Percentiles rank a stretch among this genome's conserved stretches.
These are phyloP conservation scores for Lipomyces kockii DNA, from an alignment of 805 yeast genomes.

Conservation along the genomic window DNA sequence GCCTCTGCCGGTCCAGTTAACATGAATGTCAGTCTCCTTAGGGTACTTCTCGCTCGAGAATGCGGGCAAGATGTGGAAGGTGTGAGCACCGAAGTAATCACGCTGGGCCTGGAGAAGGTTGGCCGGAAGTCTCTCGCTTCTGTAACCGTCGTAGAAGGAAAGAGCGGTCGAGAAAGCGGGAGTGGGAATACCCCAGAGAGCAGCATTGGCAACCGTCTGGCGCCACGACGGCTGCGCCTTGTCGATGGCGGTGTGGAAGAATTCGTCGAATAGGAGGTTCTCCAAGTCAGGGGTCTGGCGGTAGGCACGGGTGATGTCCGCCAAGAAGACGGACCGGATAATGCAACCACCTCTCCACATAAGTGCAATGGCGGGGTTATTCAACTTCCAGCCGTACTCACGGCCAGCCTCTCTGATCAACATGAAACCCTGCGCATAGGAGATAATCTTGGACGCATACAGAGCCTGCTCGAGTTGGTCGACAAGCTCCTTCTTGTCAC, in stretches of 20 bases:
- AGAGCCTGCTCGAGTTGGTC: slow-evolving; percentile 97
- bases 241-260: slow-evolving; percentile 87
- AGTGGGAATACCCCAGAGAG: slow-evolving; percentile 89
- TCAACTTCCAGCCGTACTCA: slow-evolving; percentile 95
- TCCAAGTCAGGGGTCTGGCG: slow-evolving; percentile 90
- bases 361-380: slow-evolving; percentile 97
- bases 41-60: slow-evolving; percentile 75
- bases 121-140: slow-evolving; percentile 94
- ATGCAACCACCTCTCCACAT: slow-evolving; percentile 99
- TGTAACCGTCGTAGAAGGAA: slow-evolving; percentile 98
- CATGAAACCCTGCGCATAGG: slow-evolving; percentile 99
- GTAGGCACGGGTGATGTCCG: slow-evolving; percentile 95
- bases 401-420: slow-evolving; percentile 96
- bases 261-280: slow-evolving; percentile 92
- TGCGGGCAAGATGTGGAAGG: slow-evolving; percentile 94
- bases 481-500: slow-evolving; percentile 80
- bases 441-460: slow-evolving; percentile 97
- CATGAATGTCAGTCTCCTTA: slow-evolving; percentile 81
- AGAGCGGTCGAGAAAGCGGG: slow-evolving; percentile 98
- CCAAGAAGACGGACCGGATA: slow-evolving; percentile 97
- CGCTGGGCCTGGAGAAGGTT: slow-evolving; percentile 99
- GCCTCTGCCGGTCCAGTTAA: slow-evolving; percentile 99
- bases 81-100: slow-evolving; percentile 99
- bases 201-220: slow-evolving; percentile 76
- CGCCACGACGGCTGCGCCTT: slow-evolving; percentile 98